Evolutionary conservation across 148 eudicot genomes (phyloP), one percentile per base, ranked within the genome.

Genomic region (Diospyros kaki): DNA sequence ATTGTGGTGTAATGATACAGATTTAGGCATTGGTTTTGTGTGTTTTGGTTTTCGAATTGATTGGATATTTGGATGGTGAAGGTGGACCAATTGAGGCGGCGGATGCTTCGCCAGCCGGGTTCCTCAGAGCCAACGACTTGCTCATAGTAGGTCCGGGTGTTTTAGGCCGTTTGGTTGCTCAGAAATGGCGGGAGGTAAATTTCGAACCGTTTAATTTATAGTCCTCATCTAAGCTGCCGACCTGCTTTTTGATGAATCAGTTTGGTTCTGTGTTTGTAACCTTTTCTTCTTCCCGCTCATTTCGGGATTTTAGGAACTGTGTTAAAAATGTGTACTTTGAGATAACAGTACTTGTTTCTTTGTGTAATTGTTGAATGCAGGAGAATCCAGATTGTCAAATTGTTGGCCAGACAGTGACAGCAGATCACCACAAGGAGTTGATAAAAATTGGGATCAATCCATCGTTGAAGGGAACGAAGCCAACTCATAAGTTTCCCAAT

Each of bases 111-210:
- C 77, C 87, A 59, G 75, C 87, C 4, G 75, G 78, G 50, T 28
- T 64, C 8, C 77, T 85, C 54, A 90, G 90, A 77, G 83, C 79
- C 6, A 75, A 68, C 56, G 98, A 91, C 81, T 81, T 91, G 83
- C 81, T 93, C 69, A 89, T 93, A 64, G 89, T 93, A 74, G 98
- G 98, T 45, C 98, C 98, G 14, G 98, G 98, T 62, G 90, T 86
- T 78, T 91, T 93, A 9, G 98, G 98, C 1, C 98, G 93, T 45
- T 84, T 89, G 61, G 89, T 93, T 4, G 94, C 97, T 82, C 82
- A 87, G 51, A 81, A 85, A 76, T 93, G 98, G 98, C 81, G 75
- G 69, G 69, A 85, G 96, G 98, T 93, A 81, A 55, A 4, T 3
- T 60, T 72, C 11, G 5, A 1, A 14, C 39, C 42, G 41, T 54